Conservation (phyloP, 2,329 filamentous ascomycete genomes). For the Hypoxylon sp. region DNA sequence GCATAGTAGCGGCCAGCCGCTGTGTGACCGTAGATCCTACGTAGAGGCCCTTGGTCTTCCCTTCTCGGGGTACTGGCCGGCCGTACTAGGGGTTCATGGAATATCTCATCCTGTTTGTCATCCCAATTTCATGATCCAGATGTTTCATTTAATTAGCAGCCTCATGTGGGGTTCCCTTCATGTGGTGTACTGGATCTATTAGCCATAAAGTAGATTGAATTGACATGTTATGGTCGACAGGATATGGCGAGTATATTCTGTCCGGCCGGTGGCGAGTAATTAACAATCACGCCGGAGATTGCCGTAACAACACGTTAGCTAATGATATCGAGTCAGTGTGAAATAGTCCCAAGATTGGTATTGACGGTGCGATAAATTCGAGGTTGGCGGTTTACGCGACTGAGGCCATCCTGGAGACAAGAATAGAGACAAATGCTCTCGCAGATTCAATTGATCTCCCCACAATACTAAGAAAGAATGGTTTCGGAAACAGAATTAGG, state of each 20-base stretch:
- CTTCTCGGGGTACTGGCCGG: slow-evolving; percentile 43
- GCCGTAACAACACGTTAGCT: slow-evolving; percentile 8
- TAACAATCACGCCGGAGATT: slow-evolving; percentile 11
- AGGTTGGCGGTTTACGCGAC: neutral
- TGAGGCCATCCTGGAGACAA: slow-evolving; percentile 11
- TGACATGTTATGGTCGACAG: neutral
- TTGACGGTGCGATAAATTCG: slow-evolving; percentile 1
- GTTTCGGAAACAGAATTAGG: neutral
- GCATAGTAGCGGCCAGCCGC: slow-evolving; percentile 23
- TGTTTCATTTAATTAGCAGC: slow-evolving; percentile 41
- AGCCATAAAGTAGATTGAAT: neutral
- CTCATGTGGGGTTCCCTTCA: slow-evolving; percentile 37
- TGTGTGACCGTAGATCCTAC: slow-evolving; percentile 45
- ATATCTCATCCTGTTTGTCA: slow-evolving; percentile 38
- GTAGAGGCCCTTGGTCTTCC: slow-evolving; percentile 29
- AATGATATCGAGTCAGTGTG: neutral
- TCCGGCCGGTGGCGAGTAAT: slow-evolving; percentile 4
- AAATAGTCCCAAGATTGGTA: slow-evolving; percentile 11
- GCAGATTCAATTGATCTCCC: neutral
- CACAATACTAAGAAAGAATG: neutral
- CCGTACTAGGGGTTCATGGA: slow-evolving; percentile 43
- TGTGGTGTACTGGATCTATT: slow-evolving; percentile 14
- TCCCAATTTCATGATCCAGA: slow-evolving; percentile 30
- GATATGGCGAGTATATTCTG: neutral
- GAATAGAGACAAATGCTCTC: neutral